Base-by-base conservation (phyloP, 495 filamentous ascomycete genomes). In the Geopyxis carbonaria region DNA sequence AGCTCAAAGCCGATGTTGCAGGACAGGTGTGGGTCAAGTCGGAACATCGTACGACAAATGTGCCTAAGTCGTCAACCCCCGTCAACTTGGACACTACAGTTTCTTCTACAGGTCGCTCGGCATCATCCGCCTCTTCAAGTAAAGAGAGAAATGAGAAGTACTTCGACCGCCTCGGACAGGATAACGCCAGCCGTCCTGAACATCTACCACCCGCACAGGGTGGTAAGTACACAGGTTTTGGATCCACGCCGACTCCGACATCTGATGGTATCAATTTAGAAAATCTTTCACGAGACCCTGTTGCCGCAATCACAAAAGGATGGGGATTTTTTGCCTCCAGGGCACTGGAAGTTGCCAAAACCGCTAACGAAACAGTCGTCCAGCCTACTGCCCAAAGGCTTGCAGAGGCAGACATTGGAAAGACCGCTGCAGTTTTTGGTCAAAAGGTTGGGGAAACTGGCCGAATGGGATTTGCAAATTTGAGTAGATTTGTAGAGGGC, bases 281-380 rank as follows among this genome's bases (percentile, higher is more conserved):
- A 38, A 85, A 93, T 24, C 72, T 94, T 47, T 80, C 87, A 59
- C 79, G 78, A 47, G 89, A 97, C 58, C 85, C 91, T 2, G 67
- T 95, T 41, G 85, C 72, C 0, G 82, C 86, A 32, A 55, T 97
- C 49, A 82, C 70, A 19, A 94, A 93, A 61, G 79, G 89, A 4
- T 86, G 94, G 49, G 86, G 91, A 1, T 94, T 91, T 80, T 87
- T 97, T 47, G 70, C 81, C 13, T 74, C 68, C 9, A 78, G 80
- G 22, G 84, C 94, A 10, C 77, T 74, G 11, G 87, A 84, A 65
- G 72, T 76, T 41, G 89, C 85, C 10, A 89, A 92, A 66, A 80
- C 69, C 1, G 72, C 93, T 21, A 87, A 94, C 56, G 75, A 93
- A 46, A 69, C 73, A 20, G 93, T 78, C 61, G 76, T 97, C 25